Evolutionary conservation across 1,139 yeast species (phyloP).

Genomic region (Saccharomycopsis hybrid): DNA sequence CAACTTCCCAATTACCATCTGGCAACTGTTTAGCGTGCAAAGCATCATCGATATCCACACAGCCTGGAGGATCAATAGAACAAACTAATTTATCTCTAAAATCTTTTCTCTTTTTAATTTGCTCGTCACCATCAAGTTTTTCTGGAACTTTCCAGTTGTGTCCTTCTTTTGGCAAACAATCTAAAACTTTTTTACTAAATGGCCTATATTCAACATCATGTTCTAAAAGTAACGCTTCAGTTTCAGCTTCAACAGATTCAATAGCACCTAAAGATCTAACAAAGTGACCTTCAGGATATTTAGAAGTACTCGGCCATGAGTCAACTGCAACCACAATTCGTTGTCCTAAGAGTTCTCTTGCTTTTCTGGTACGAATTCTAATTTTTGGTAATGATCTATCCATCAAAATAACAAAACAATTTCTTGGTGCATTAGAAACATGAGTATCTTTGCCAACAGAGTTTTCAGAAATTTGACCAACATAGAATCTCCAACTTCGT

Average conservation of each 20-base stretch:
- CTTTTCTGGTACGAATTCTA: slow-evolving; percentile 81
- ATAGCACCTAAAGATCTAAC: slow-evolving; percentile 84
- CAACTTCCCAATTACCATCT: slow-evolving; percentile 93
- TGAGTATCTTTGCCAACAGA: slow-evolving; percentile 51
- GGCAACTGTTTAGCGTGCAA: slow-evolving; percentile 79
- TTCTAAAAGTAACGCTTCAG: slow-evolving; percentile 87
- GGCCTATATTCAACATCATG: slow-evolving; percentile 97
- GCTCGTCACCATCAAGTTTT: slow-evolving; percentile 43
- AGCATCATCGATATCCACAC: slow-evolving; percentile 99
- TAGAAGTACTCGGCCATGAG: slow-evolving; percentile 80
- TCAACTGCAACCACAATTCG: slow-evolving; percentile 90
- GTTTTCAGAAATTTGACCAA: slow-evolving; percentile 85
- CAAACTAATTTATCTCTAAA: slow-evolving; percentile 85
- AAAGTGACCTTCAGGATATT: slow-evolving; percentile 92
- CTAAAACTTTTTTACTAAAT: slow-evolving; percentile 85
- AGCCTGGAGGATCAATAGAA: slow-evolving; percentile 95
- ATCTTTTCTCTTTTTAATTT: slow-evolving; percentile 53
- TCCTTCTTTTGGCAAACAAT: slow-evolving; percentile 90
- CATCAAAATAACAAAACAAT: slow-evolving; percentile 82
- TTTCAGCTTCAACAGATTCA: slow-evolving; percentile 92
- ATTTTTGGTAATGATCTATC: slow-evolving; percentile 85
- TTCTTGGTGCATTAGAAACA: slow-evolving; percentile 50
- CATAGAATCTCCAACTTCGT: slow-evolving; percentile 95
- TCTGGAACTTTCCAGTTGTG: slow-evolving; percentile 88
- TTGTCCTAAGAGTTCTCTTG: slow-evolving; percentile 73